Evolutionary conservation across 148 eudicot species (phyloP).

Genomic region (Rhododendron griersonianum): DNA sequence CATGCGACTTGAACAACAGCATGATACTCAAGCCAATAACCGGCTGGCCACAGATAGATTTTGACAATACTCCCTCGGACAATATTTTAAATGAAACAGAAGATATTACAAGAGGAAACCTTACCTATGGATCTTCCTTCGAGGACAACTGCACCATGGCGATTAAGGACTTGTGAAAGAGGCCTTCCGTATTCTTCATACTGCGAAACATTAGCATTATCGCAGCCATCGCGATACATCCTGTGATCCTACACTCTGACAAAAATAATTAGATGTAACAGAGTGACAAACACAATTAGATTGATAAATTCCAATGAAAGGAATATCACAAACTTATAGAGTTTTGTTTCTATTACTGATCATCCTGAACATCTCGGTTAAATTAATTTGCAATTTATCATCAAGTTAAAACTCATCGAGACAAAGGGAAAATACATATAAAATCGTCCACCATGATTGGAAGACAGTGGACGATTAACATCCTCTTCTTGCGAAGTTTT

Average conservation of each 20-base stretch:
- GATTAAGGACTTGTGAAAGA: slow-evolving; percentile 72
- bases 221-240: slow-evolving; percentile 42
- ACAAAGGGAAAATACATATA: neutral
- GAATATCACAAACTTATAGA: neutral
- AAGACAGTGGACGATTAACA: neutral
- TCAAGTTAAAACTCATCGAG: neutral
- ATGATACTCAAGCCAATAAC: neutral
- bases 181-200: slow-evolving; percentile 76
- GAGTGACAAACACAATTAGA: neutral
- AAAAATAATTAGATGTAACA: neutral
- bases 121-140: slow-evolving; percentile 87
- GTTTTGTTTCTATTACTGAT: too few species aligned
- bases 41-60: neutral
- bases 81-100: neutral
- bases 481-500: neutral
- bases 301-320: neutral
- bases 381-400: neutral
- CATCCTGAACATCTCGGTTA: neutral
- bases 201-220: slow-evolving; percentile 49
- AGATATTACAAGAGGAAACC: slow-evolving; percentile 6
- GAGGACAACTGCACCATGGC: slow-evolving; percentile 93
- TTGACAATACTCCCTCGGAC: neutral
- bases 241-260: slow-evolving; percentile 68
- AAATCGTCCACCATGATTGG: neutral
- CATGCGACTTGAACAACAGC: neutral